phyloP scores from a whole-genome alignment of 495 filamentous ascomycete genomes.

The Hamigera avellanea region DNA sequence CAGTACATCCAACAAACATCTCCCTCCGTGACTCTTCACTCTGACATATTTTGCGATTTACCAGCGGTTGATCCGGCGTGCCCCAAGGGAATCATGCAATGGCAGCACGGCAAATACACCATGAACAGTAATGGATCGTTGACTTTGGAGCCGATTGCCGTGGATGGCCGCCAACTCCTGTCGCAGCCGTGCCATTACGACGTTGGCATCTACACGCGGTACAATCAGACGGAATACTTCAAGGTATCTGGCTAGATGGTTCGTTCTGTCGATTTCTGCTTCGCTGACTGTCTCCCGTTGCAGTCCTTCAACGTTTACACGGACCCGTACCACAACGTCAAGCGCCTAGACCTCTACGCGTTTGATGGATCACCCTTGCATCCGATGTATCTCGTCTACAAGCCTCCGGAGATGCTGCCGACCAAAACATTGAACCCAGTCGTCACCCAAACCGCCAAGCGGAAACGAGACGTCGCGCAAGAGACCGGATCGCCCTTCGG shows the following conservation, averaged over 20 bases:
- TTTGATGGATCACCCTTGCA: slow-evolving; percentile 59
- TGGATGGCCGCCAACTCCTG: slow-evolving; percentile 61
- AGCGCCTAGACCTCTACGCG: slow-evolving; percentile 53
- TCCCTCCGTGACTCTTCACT: background rate
- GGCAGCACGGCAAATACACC: slow-evolving; percentile 60
- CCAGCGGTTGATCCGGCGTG: slow-evolving; percentile 52
- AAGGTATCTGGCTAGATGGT: slow-evolving; percentile 31
- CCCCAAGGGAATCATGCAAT: slow-evolving; percentile 62
- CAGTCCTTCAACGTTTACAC: slow-evolving; percentile 51
- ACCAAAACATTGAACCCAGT: slow-evolving; percentile 56
- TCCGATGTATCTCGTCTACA: slow-evolving; percentile 61
- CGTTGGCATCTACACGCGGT: slow-evolving; percentile 50
- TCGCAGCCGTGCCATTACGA: slow-evolving; percentile 52
- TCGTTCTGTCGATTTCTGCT: background rate
- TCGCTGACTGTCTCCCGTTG: slow-evolving; percentile 10
- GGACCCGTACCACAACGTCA: slow-evolving; percentile 51
- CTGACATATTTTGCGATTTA: background rate
- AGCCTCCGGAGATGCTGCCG: slow-evolving; percentile 65
- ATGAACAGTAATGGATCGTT: slow-evolving; percentile 47
- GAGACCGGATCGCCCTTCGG: slow-evolving; percentile 26
- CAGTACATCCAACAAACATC: slow-evolving; percentile 15
- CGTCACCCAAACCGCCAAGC: slow-evolving; percentile 24
- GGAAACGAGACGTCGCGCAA: slow-evolving; percentile 11
- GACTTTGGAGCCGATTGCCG: slow-evolving; percentile 47
- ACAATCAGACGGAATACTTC: slow-evolving; percentile 56